phyloP scores from a whole-genome alignment of 2,329 filamentous ascomycete genomes.

The Aphanoascus verrucosus region DNA sequence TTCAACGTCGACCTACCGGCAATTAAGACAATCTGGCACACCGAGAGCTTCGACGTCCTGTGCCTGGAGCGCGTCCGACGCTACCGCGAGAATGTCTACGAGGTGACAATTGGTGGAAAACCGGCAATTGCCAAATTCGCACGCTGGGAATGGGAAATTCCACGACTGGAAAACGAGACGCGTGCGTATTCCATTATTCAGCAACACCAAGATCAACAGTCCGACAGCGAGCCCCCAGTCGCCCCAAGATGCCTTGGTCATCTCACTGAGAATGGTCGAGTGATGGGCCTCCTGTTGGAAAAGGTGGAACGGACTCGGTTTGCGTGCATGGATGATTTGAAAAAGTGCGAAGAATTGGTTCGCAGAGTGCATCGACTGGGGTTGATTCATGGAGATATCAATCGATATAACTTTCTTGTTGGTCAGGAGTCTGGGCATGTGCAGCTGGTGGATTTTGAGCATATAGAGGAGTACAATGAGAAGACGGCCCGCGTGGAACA shows the following conservation, averaged over 20 bases:
- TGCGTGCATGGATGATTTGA: neutral
- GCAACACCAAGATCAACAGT: neutral
- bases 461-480: slow-evolving; percentile 2
- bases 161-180: slow-evolving; percentile 7
- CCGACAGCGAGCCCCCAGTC: neutral
- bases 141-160: slow-evolving; percentile 7
- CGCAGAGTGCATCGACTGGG: neutral
- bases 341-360: neutral
- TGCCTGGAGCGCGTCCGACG: neutral
- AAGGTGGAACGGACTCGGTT: slow-evolving; percentile 6
- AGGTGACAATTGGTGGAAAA: neutral
- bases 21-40: neutral
- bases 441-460: slow-evolving; percentile 7
- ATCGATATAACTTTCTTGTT: slow-evolving; percentile 11
- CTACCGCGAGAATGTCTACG: slow-evolving; percentile 4
- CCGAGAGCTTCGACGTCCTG: neutral
- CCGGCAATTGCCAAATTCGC: slow-evolving; percentile 10
- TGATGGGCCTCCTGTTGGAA: slow-evolving; percentile 10
- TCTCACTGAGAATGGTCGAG: slow-evolving; percentile 8
- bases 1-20: neutral
- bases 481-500: neutral
- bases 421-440: neutral
- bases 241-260: slow-evolving; percentile 8
- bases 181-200: neutral
- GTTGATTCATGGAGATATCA: slow-evolving; percentile 11